phyloP scores from a whole-genome alignment of 176 grass and related monocot species.

The Echinochloa phyllopogon region DNA sequence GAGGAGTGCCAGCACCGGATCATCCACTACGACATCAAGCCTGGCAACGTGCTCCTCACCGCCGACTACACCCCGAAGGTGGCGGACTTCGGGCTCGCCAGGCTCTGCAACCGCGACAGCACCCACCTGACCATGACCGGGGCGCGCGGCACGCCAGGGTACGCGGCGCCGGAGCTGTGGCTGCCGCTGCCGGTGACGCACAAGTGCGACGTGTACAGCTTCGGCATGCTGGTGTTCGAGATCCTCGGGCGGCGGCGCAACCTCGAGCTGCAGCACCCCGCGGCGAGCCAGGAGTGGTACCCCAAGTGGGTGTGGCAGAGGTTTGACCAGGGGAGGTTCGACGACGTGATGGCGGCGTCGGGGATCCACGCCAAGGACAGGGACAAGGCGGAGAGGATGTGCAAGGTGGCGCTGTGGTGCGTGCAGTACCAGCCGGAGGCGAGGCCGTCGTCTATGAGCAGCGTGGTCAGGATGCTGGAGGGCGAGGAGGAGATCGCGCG shows the following conservation, averaged over 20 bases:
- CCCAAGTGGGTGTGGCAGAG: slow-evolving; percentile 65
- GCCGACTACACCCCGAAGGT: slow-evolving; percentile 58
- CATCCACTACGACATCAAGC: slow-evolving; percentile 84
- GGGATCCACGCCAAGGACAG: slow-evolving; percentile 27
- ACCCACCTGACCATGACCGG: slow-evolving; percentile 64
- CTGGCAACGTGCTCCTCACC: slow-evolving; percentile 66
- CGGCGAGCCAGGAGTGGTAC: slow-evolving; percentile 61
- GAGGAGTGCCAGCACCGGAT: slow-evolving; percentile 73
- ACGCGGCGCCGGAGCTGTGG: slow-evolving; percentile 81
- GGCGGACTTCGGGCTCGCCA: slow-evolving; percentile 71
- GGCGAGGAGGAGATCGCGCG: slow-evolving; percentile 64
- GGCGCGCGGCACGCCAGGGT: slow-evolving; percentile 59
- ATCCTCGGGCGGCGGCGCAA: slow-evolving; percentile 67
- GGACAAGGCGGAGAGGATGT: slow-evolving; percentile 53
- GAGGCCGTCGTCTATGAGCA: slow-evolving; percentile 59
- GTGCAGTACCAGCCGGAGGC: slow-evolving; percentile 55
- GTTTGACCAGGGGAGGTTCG: slow-evolving; percentile 48
- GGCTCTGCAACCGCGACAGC: slow-evolving; percentile 62
- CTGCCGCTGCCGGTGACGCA: slow-evolving; percentile 60
- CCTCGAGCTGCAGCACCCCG: slow-evolving; percentile 1
- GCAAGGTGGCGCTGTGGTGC: slow-evolving; percentile 77
- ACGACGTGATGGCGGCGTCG: slow-evolving; percentile 30
- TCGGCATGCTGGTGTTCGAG: slow-evolving; percentile 77
- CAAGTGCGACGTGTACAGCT: slow-evolving; percentile 82
- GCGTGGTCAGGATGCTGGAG: slow-evolving; percentile 69